Evolutionary conservation across 306 rosid species (phyloP).

Genomic region (Leucaena leucocephala): DNA sequence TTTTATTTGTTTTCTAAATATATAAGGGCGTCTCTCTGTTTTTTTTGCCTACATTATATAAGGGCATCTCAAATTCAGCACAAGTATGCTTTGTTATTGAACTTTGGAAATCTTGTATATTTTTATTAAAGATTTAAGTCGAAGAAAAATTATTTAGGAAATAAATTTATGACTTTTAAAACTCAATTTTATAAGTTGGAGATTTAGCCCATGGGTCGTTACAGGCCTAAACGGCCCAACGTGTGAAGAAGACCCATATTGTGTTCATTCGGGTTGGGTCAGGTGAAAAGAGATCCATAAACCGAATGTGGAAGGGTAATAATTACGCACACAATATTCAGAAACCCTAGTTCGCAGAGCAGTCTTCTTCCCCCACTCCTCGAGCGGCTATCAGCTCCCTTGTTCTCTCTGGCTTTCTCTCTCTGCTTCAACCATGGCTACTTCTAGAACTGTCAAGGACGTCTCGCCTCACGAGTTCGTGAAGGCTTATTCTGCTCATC

Average conservation of each 20-base stretch:
- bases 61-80: neutral
- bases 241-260: neutral
- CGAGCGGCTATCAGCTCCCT: neutral
- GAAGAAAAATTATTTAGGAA: neutral
- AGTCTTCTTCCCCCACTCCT: neutral
- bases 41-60: too few relatives aligned
- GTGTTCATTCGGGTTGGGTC: neutral
- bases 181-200: neutral
- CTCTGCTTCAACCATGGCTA: slow-evolving; percentile 37
- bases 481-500: slow-evolving; percentile 47
- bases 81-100: neutral
- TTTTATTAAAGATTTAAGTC: neutral
- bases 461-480: slow-evolving; percentile 51
- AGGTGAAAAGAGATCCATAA: neutral
- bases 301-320: neutral
- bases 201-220: neutral
- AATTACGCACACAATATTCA: neutral
- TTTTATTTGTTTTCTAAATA: too few relatives aligned
- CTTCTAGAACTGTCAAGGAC: slow-evolving; percentile 46
- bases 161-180: too few relatives aligned
- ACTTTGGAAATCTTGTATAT: too few relatives aligned
- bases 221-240: neutral
- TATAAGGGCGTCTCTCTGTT: neutral
- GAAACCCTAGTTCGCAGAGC: slow-evolving; percentile 27
- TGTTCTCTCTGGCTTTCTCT: neutral